Base-by-base conservation (phyloP, 345 rosid species). In the Excoecaria agallocha region DNA sequence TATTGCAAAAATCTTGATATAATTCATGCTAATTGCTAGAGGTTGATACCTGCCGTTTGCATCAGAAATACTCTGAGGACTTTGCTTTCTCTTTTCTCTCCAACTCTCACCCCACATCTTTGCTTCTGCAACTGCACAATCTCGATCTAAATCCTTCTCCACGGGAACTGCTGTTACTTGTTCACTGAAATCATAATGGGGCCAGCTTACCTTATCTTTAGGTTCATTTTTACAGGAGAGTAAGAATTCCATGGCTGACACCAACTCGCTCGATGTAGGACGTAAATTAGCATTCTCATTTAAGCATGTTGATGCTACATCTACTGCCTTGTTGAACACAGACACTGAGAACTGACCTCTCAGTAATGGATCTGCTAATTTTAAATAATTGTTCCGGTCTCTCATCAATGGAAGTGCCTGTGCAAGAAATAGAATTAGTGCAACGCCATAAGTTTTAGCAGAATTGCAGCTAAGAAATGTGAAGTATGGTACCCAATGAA, bases 41-140 rank as follows among this genome's bases (percentile, higher is more conserved):
- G 30, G 30, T 43, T 4, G 8, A 43, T 75, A 86, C 81, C 81
- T 81, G 68, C 52, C 72, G 25, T 41, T 76, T 39, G 3, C 30
- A 66, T 76, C 71, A 8, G 70, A 4, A 30, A 22, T 20, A 35
- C 48, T 54, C 24, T 77, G 41, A 30, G 50, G n/a, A 12, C 5
- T 60, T 64, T 80, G 83, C 48, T 22, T 51, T 68, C 87, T 74
- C 85, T 83, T 80, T 20, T 81, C 93, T 76, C 80, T 77, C 82
- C 83, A 84, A 50, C 68, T 78, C 76, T 85, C 86, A 35, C 93
- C 91, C 94, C 90, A 90, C 73, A 66, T 55, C 81, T 78, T 88
- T n/a, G 94, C 94, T 83, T 86, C 90, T 8, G 89, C 88, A 35
- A 88, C 87, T 11, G 88, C 91, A 25, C 72, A 80, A 12, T 78